phyloP scores from a whole-genome alignment of 2,329 filamentous ascomycete species.

The Penicillium freii region DNA sequence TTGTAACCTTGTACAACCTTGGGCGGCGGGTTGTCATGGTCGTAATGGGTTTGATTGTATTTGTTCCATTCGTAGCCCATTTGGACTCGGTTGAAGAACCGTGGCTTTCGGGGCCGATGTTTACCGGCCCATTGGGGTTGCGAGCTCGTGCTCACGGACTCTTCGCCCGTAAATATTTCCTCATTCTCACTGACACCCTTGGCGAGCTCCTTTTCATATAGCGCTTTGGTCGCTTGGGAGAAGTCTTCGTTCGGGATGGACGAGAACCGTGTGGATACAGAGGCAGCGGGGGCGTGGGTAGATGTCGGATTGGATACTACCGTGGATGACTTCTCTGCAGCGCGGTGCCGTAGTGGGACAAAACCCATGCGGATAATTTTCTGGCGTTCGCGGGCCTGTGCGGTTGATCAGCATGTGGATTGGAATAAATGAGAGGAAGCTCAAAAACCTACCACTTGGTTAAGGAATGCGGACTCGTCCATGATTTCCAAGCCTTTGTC shows the following conservation, averaged over 20 bases:
- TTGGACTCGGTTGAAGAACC: constrained; percentile 96
- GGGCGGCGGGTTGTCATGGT: constrained; percentile 94
- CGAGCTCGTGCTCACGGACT: constrained; percentile 64
- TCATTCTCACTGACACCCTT: constrained; percentile 90
- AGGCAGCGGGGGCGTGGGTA: constrained; percentile 45
- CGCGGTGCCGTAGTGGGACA: constrained; percentile 58
- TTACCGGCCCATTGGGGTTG: constrained; percentile 79
- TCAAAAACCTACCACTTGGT: constrained; percentile 50
- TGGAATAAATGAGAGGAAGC: not conserved
- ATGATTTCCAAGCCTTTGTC: constrained; percentile 61
- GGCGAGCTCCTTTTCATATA: constrained; percentile 91
- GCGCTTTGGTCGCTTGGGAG: constrained; percentile 79
- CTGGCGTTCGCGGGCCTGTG: constrained; percentile 54
- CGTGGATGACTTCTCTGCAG: constrained; percentile 34
- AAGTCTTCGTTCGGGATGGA: constrained; percentile 71
- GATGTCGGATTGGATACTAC: constrained; percentile 36
- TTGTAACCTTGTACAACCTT: constrained; percentile 99
- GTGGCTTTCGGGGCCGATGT: constrained; percentile 84
- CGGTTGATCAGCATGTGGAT: constrained; percentile 11
- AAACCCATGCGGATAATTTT: constrained; percentile 65
- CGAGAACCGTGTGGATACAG: constrained; percentile 67
- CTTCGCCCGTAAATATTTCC: constrained; percentile 91
- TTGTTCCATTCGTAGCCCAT: constrained; percentile 99
- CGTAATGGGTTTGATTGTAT: constrained; percentile 99
- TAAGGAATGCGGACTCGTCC: constrained; percentile 59